phyloP scores from a whole-genome alignment of 225 moss, liverwort and hornwort genomes.

The Lunularia cruciata region DNA sequence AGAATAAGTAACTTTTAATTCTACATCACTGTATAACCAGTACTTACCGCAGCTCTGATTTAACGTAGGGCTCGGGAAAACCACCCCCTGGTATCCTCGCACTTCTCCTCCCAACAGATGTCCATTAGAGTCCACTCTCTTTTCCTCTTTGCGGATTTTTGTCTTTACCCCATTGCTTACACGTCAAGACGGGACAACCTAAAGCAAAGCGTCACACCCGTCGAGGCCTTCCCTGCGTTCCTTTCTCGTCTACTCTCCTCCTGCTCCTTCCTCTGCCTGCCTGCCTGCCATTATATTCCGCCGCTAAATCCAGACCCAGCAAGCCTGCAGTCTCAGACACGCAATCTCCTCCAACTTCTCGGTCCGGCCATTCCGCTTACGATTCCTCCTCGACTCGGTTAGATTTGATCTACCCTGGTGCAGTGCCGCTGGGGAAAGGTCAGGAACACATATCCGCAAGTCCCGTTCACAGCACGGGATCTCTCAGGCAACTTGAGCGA shows the following conservation, averaged over 20 bases:
- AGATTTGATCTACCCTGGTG: too few relatives aligned
- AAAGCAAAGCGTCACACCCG: slow-evolving; percentile 23
- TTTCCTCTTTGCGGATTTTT: too few relatives aligned
- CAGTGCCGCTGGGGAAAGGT: too few relatives aligned
- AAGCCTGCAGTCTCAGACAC: not conserved
- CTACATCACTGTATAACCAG: not conserved
- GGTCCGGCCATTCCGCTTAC: not conserved
- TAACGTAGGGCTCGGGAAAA: slow-evolving; percentile 15
- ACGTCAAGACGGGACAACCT: slow-evolving; percentile 14
- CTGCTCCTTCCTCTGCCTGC: not conserved
- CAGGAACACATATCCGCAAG: not conserved
- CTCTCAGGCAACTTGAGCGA: too few relatives aligned
- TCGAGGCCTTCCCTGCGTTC: slow-evolving; percentile 6
- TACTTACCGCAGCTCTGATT: not conserved
- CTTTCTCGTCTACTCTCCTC: not conserved
- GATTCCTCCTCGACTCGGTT: not conserved
- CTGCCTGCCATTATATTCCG: not conserved
- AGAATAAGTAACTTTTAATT: too few relatives aligned
- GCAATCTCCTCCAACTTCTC: not conserved
- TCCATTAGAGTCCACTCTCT: not conserved
- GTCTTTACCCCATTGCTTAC: slow-evolving; percentile 3
- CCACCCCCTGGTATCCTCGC: slow-evolving; percentile 1
- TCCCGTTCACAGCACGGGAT: slow-evolving; percentile 11
- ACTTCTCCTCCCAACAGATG: not conserved
- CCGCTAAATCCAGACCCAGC: too few relatives aligned